Conservation (phyloP, 75 land plant species). For the Cunninghamia lanceolata region DNA sequence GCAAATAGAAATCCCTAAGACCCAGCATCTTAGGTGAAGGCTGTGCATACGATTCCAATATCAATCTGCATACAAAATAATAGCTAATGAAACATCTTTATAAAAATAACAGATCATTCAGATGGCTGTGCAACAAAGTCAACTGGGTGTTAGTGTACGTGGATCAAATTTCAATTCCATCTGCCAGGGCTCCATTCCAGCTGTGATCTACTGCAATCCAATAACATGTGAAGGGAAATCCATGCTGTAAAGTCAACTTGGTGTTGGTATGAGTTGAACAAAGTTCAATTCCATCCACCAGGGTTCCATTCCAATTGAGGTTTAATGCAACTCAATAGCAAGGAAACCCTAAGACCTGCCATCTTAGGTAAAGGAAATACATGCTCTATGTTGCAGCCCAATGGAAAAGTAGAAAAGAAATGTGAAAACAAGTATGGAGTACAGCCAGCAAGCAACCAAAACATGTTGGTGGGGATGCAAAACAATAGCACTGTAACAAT, state of each 20-base stretch:
- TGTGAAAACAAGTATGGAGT: background rate
- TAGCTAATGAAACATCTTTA: background rate
- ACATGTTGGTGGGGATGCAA: background rate
- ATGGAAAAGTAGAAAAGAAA: no score
- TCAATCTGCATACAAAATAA: background rate
- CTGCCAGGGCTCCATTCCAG: background rate
- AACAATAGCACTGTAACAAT: background rate
- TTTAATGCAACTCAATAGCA: background rate
- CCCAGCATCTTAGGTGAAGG: background rate
- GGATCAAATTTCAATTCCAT: background rate
- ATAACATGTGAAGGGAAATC: background rate
- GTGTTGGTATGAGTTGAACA: background rate
- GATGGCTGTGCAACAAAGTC: background rate
- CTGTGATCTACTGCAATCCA: background rate
- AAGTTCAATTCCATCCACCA: background rate
- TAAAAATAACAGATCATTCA: background rate
- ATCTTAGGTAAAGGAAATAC: no score
- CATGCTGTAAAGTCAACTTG: background rate
- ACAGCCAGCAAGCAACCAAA: background rate
- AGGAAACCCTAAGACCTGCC: no score
- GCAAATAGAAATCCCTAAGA: background rate
- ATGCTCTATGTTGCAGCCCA: background rate
- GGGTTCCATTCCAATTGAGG: background rate
- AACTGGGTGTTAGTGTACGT: background rate
- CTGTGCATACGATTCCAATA: background rate